These are phyloP conservation scores for Blastomyces silverae DNA, from an alignment of 2,329 filamentous ascomycete species.

Conservation along the genomic window DNA sequence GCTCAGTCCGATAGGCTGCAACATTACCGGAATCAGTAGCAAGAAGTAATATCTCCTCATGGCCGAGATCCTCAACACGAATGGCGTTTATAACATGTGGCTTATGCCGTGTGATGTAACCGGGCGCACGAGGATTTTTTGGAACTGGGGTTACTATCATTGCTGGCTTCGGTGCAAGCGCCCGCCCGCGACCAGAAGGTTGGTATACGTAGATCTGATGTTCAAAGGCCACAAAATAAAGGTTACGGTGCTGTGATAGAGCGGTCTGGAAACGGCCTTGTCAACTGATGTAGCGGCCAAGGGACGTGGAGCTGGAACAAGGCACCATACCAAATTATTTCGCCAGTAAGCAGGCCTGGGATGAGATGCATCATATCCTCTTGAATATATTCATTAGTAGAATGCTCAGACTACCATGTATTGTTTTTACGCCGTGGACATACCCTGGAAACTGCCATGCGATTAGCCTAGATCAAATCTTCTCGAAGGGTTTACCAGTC, in stretches of 20 bases:
- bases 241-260: conserved; percentile 43
- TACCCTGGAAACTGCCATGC: conserved; percentile 26
- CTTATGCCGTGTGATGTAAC: conserved; percentile 47
- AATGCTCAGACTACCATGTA: conserved; percentile 12
- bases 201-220: conserved; percentile 42
- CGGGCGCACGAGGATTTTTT: conserved; percentile 40
- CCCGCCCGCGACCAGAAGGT: conserved; percentile 38
- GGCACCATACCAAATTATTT: conserved; percentile 37
- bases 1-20: conserved; percentile 59
- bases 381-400: background rate
- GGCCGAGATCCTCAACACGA: conserved; percentile 60
- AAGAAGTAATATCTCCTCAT: conserved; percentile 61
- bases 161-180: conserved; percentile 33
- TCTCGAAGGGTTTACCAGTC: background rate
- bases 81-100: conserved; percentile 64
- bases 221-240: conserved; percentile 41
- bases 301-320: background rate
- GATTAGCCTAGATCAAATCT: background rate
- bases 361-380: background rate
- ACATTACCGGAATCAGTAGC: conserved; percentile 71
- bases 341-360: conserved; percentile 30
- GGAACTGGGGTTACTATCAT: conserved; percentile 41
- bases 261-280: conserved; percentile 31
- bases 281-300: conserved; percentile 15
- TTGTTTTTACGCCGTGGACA: conserved; percentile 19